Conservation (phyloP, 768 basidiomycete genomes). For the Xerocomellus amylosporus region DNA sequence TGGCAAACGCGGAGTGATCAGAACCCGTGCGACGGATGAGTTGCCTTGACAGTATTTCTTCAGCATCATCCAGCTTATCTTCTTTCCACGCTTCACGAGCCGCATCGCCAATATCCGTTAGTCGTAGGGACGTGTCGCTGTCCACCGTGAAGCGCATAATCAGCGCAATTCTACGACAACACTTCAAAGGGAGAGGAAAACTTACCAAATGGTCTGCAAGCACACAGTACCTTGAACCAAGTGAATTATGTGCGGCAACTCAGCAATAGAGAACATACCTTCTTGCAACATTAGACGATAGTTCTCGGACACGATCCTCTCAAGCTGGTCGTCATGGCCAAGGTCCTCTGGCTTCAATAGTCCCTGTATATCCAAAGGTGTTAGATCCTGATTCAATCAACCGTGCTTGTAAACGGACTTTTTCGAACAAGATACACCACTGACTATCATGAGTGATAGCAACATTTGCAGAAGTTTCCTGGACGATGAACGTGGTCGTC, state of each 20-base stretch:
- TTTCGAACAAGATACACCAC: conserved; percentile 12
- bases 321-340: background rate
- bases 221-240: background rate
- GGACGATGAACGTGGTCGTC: background rate
- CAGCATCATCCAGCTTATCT: conserved; percentile 5
- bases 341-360: conserved; percentile 5
- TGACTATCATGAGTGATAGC: conserved; percentile 14
- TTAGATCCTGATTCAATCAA: background rate
- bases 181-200: background rate
- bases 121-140: conserved; percentile 6
- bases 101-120: background rate
- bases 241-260: background rate
- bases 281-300: conserved; percentile 5
- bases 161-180: background rate
- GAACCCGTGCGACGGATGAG: background rate
- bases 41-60: conserved; percentile 8
- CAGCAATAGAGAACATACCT: background rate
- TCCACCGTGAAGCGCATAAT: background rate
- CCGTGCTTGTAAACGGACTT: background rate
- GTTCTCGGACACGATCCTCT: conserved; percentile 6
- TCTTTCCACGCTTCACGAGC: conserved; percentile 2
- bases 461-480: conserved; percentile 12
- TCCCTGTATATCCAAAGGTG: background rate
- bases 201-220: conserved; percentile 3
- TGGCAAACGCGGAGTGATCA: conserved; percentile 3